Evolutionary conservation across 306 rosid genomes (phyloP).

Genomic region (Sicyos baderoa): DNA sequence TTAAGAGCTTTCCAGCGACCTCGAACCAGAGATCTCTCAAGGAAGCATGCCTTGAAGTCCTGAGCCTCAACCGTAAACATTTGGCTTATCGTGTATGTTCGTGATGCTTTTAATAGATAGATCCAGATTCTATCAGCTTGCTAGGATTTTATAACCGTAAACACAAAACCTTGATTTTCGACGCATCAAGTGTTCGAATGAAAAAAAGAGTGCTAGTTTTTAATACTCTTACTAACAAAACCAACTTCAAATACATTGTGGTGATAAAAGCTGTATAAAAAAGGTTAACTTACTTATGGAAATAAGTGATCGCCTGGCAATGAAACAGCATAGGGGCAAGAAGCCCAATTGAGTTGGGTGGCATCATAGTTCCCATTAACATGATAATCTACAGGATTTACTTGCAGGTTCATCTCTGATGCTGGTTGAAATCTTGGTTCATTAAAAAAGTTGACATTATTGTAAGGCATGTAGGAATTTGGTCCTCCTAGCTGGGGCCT

Average conservation of each 20-base stretch:
- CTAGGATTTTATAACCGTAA: neutral
- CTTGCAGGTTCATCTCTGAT: slow-evolving; percentile 46
- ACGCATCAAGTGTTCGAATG: no score
- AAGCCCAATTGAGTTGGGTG: slow-evolving; percentile 58
- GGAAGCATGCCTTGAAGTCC: no score
- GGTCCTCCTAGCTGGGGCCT: slow-evolving; percentile 53
- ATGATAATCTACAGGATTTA: slow-evolving; percentile 49
- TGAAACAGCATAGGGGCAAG: slow-evolving; percentile 51
- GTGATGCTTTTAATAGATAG: no score
- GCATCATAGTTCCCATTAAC: slow-evolving; percentile 50
- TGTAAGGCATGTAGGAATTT: slow-evolving; percentile 58
- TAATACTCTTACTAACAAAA: neutral
- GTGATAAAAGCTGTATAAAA: neutral
- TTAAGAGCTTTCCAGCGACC: no score
- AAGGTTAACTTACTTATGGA: slow-evolving; percentile 29
- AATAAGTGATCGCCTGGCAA: slow-evolving; percentile 39
- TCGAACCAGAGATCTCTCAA: no score
- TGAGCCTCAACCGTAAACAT: no score
- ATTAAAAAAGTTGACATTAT: slow-evolving; percentile 40
- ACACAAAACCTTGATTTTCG: neutral
- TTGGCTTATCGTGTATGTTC: no score
- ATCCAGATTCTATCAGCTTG: no score
- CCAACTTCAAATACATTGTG: neutral
- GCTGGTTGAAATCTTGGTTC: slow-evolving; percentile 49
- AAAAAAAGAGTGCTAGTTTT: neutral